Evolutionary conservation across 2,329 filamentous ascomycete species (phyloP), one percentile per base, ranked within the genome.

Genomic region (Diaporthe ilicicola): DNA sequence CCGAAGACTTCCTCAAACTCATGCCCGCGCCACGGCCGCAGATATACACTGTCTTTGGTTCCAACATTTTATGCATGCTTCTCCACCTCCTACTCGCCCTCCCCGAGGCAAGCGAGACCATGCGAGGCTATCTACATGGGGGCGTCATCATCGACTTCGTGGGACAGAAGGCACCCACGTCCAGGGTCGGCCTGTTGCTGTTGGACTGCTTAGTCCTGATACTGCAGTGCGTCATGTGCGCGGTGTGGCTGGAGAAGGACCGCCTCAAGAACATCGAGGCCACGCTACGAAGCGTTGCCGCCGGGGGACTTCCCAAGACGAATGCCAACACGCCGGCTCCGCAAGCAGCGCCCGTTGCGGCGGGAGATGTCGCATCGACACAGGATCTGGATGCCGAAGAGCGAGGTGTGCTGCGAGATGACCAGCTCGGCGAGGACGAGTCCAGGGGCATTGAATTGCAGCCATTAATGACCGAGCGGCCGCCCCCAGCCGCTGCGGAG

Each of bases 141-240:
- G 91, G 91, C 42, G 82, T 92, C 64, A 84, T 92, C 29, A 86
- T 92, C 75, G 91, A 93, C 76, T 90, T 93, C 74, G 84, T 93
- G 74, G 91, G 91, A 17, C 90, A 93, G 78, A 87, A 86, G 74
- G 88, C 90, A 4, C 88, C 90, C 1, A 84, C 85, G 1, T 90
- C 88, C 29, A 85, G 85, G 73, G 75, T 88, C 19, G 85, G 87
- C 64, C 84, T 91, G 55, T 74, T 92, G 6, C 75, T 87, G 2
- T 79, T 89, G 53, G 91, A 93, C 77, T 29, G 87, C 8, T 75
- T 88, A 37, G 84, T 92, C 9, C 76, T 92, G 48, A 80, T 78
- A 1, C 75, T 91, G 17, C 91, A 93, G 78, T 89, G 88, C 73
- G 78, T 91, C 53, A 91, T 92, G 90, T 79, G 92, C 70, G 84